These are phyloP conservation scores for Plectosphaerella cucumerina DNA, from an alignment of 2,329 filamentous ascomycete species.

Conservation along the genomic window DNA sequence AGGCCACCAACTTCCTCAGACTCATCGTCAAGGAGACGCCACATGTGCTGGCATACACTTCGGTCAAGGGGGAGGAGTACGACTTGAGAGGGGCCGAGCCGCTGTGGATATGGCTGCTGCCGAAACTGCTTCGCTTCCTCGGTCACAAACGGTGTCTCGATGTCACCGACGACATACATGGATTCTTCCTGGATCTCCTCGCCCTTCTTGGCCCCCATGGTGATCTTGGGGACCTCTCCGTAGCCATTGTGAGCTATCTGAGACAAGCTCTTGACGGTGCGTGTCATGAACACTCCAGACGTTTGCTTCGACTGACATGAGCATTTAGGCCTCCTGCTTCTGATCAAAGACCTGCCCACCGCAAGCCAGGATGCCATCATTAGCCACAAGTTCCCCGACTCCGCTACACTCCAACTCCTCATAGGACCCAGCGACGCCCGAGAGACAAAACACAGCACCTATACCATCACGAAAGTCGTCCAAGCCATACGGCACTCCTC, in stretches of 20 bases:
- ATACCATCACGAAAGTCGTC: constrained; percentile 31
- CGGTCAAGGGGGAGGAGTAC: constrained; percentile 32
- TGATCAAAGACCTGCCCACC: constrained; percentile 18
- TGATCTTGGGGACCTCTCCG: constrained; percentile 43
- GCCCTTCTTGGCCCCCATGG: constrained; percentile 37
- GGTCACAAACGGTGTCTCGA: constrained; percentile 45
- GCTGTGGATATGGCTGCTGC: constrained; percentile 63
- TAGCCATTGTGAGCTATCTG: constrained; percentile 43
- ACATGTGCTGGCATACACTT: constrained; percentile 51
- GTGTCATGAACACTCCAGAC: constrained; percentile 11
- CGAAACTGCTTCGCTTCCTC: constrained; percentile 52
- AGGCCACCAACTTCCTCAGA: constrained; percentile 74
- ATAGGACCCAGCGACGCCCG: constrained; percentile 18
- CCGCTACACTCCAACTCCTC: constrained; percentile 30
- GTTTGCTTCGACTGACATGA: constrained; percentile 9
- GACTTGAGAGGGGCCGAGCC: constrained; percentile 55
- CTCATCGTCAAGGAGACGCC: constrained; percentile 74
- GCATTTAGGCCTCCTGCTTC: constrained; percentile 24
- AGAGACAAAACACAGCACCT: constrained; percentile 27
- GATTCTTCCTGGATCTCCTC: constrained; percentile 46
- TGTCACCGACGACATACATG: constrained; percentile 46
- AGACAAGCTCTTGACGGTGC: constrained; percentile 43
- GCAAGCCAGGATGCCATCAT: constrained; percentile 18
- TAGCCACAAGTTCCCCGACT: constrained; percentile 2
- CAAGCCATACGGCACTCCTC: constrained; percentile 44